These are phyloP conservation scores for barrel medic (Medicago truncatula) DNA, from an alignment of 306 rosid species.

Conservation along the genomic window MtrunA17r5.0-ANR NC_053046.1:17972501-17973000, in stretches of 20 bases:
- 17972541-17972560: too few relatives aligned
- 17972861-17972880: constrained; percentile 47
- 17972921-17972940: constrained; percentile 4
- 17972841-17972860: constrained; percentile 63
- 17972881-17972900: constrained; percentile 58
- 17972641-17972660: background rate
- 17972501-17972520: too few relatives aligned
- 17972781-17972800: constrained; percentile 60
- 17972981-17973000: too few relatives aligned
- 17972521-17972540: too few relatives aligned
- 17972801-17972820: constrained; percentile 70
- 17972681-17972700: constrained; percentile 65
- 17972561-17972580: too few relatives aligned
- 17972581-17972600: too few relatives aligned
- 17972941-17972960: too few relatives aligned
- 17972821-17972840: constrained; percentile 59
- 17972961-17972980: too few relatives aligned
- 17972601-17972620: too few relatives aligned
- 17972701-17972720: constrained; percentile 45
- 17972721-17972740: constrained; percentile 60
- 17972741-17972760: constrained; percentile 57
- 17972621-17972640: background rate
- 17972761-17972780: constrained; percentile 59
- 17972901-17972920: background rate
- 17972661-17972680: constrained; percentile 53